Conservation (phyloP, 305 asterid genomes). For the Solanum hybrid region DNA sequence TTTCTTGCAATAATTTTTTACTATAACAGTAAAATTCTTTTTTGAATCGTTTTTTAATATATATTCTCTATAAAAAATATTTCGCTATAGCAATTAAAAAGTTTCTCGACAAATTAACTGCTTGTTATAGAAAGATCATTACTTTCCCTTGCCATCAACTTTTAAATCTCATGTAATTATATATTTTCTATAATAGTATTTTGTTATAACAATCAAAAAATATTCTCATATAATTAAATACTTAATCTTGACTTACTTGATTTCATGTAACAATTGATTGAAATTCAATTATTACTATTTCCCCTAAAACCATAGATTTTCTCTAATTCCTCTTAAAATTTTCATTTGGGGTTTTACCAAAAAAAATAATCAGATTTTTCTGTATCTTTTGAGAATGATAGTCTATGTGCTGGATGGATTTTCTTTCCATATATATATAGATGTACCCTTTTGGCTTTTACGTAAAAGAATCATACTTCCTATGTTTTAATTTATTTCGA, state of each 20-base stretch:
- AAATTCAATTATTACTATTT: conserved; percentile 5
- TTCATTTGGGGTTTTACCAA: too few species aligned
- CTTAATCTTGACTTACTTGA: conserved; percentile 40
- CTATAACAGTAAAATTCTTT: too few species aligned
- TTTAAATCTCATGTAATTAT: too few species aligned
- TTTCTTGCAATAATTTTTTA: too few species aligned
- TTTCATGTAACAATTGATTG: conserved; percentile 28
- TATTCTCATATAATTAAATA: conserved; percentile 20
- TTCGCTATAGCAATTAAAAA: not conserved
- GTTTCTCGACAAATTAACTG: not conserved
- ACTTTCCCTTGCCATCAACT: not conserved
- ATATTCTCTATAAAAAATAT: too few species aligned
- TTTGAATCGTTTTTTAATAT: too few species aligned
- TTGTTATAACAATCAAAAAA: too few species aligned
- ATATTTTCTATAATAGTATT: too few species aligned
- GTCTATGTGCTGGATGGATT: conserved; percentile 26
- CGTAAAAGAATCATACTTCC: not conserved
- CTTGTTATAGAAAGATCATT: not conserved
- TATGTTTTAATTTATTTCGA: too few species aligned
- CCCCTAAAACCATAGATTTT: not conserved
- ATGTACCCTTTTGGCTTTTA: not conserved
- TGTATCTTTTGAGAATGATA: conserved; percentile 25
- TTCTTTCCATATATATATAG: not conserved
- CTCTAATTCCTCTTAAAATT: conserved; percentile 12
- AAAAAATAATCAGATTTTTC: not conserved